Conservation (phyloP, 1,284 basidiomycete genomes). For the Hymenochaete sp. region DNA sequence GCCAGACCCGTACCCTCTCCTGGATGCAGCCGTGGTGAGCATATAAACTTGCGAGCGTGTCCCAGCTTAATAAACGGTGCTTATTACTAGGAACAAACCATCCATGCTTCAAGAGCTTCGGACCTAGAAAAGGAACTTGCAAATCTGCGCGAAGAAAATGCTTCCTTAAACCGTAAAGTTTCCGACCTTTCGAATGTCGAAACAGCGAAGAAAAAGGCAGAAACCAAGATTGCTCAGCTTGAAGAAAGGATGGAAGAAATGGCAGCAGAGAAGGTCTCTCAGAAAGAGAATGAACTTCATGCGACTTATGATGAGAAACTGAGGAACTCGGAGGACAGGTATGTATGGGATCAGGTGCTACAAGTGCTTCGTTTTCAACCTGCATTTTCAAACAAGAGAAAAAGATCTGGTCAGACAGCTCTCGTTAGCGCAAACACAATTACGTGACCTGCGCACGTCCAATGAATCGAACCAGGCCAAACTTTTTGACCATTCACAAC, state of each 20-base stretch:
- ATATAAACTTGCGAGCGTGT: neutral
- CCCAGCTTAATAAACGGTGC: neutral
- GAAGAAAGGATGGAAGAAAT: constrained; percentile 88
- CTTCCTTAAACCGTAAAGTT: constrained; percentile 63
- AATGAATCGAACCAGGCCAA: constrained; percentile 90
- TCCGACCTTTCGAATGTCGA: constrained; percentile 60
- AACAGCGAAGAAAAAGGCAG: constrained; percentile 68
- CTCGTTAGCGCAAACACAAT: constrained; percentile 75
- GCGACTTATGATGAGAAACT: constrained; percentile 95
- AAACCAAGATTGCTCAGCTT: constrained; percentile 64
- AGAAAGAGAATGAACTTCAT: constrained; percentile 92
- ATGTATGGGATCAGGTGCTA: constrained; percentile 16
- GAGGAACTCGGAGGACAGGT: constrained; percentile 92
- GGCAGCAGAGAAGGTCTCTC: constrained; percentile 75
- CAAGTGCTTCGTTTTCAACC: no score
- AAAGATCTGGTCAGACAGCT: constrained; percentile 86
- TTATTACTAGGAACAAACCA: constrained; percentile 67
- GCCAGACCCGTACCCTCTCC: constrained; percentile 91
- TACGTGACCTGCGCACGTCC: constrained; percentile 81
- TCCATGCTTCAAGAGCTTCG: constrained; percentile 74
- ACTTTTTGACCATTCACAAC: constrained; percentile 79
- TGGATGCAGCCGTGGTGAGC: constrained; percentile 85
- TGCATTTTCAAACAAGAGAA: constrained; percentile 47
- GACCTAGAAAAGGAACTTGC: constrained; percentile 67
- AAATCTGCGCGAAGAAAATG: constrained; percentile 71